These are phyloP conservation scores for Hordeum marinum DNA, from an alignment of 176 grass and related monocot genomes.

Conservation along the genomic window DNA sequence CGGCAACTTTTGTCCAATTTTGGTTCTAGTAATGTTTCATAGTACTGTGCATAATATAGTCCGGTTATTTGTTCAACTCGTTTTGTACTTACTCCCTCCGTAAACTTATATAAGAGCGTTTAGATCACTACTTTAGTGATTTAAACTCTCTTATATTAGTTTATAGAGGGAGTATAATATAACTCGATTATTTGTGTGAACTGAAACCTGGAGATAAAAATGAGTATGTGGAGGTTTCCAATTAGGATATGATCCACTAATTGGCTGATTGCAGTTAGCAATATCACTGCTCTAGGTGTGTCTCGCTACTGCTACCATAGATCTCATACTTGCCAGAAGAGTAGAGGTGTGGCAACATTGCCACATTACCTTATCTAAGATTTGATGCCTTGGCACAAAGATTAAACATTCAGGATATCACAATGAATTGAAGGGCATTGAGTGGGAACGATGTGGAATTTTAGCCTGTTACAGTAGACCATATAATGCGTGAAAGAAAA, in stretches of 20 bases:
- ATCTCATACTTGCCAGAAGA: not conserved
- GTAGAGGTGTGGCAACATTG: not conserved
- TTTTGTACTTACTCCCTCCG: no score
- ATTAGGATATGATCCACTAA: not conserved
- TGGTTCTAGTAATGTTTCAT: not conserved
- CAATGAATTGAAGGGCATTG: not conserved
- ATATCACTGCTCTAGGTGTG: not conserved
- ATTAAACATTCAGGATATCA: not conserved
- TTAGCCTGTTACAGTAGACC: not conserved
- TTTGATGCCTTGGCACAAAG: not conserved
- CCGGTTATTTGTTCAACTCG: not conserved
- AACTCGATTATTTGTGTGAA: not conserved
- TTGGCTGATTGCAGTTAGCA: not conserved
- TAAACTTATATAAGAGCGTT: no score
- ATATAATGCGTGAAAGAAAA: not conserved
- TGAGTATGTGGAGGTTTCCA: not conserved
- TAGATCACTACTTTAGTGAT: no score
- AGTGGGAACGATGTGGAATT: not conserved
- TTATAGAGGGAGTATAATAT: no score
- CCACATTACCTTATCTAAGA: not conserved
- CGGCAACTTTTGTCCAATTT: not conserved
- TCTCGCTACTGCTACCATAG: not conserved
- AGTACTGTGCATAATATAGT: not conserved
- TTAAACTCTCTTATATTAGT: no score
- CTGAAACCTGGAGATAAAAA: not conserved